phyloP scores from a whole-genome alignment of 2,329 filamentous ascomycete species.

The Aspergillus pseudoviridinutans region DNA sequence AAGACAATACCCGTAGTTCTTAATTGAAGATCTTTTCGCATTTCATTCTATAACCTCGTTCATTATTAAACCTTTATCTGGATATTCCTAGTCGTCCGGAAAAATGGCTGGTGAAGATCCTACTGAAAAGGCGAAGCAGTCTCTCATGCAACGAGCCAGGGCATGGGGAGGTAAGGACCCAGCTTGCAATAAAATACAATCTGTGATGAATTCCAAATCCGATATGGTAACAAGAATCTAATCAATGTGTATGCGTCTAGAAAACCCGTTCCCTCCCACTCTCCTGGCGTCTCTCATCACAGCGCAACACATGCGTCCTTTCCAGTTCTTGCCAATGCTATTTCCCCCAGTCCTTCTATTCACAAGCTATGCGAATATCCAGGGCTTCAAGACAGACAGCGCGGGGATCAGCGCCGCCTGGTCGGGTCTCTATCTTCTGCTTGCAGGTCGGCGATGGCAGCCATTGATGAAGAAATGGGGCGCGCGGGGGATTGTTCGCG shows the following conservation, averaged over 20 bases:
- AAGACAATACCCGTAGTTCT: neutral
- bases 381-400: constrained; percentile 58
- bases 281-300: constrained; percentile 63
- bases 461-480: constrained; percentile 44
- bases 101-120: constrained; percentile 26
- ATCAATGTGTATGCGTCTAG: constrained; percentile 34
- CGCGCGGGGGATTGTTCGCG: constrained; percentile 42
- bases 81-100: constrained; percentile 2
- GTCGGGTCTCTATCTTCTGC: constrained; percentile 61
- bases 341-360: constrained; percentile 65
- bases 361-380: constrained; percentile 62
- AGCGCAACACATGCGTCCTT: constrained; percentile 63
- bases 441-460: constrained; percentile 56
- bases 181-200: neutral
- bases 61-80: neutral
- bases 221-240: neutral
- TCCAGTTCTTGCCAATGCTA: constrained; percentile 62
- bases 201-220: neutral
- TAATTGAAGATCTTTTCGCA: neutral
- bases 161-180: constrained; percentile 42
- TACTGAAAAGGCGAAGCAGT: constrained; percentile 34
- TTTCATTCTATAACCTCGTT: neutral
- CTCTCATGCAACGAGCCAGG: constrained; percentile 35
- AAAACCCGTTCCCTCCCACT: constrained; percentile 61
- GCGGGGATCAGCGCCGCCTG: constrained; percentile 62